phyloP scores from a whole-genome alignment of 495 filamentous ascomycete genomes.

The Recurvomyces mirabilis region DNA sequence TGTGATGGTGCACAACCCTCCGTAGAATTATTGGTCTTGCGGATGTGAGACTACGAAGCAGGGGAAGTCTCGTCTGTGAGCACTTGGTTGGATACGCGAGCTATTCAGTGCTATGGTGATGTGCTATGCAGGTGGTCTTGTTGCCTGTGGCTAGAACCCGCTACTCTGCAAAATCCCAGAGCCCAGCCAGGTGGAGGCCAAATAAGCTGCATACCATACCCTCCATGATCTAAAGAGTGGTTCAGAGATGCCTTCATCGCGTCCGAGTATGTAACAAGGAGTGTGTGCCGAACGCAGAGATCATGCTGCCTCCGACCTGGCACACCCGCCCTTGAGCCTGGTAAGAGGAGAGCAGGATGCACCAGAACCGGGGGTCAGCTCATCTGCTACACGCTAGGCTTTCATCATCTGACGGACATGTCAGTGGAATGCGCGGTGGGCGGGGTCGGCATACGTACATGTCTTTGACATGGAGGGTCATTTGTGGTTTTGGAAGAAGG shows the following conservation, averaged over 20 bases:
- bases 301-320: constrained; percentile 64
- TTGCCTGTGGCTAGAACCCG: too few relatives aligned
- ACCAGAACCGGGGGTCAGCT: constrained; percentile 53
- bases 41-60: too few relatives aligned
- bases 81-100: too few relatives aligned
- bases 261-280: constrained; percentile 94
- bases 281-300: constrained; percentile 97
- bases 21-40: too few relatives aligned
- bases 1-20: too few relatives aligned
- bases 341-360: constrained; percentile 66
- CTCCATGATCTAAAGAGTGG: constrained; percentile 39
- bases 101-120: too few relatives aligned
- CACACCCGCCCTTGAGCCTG: constrained; percentile 82
- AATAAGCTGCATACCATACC: too few relatives aligned
- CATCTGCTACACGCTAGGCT: constrained; percentile 92
- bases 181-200: too few relatives aligned
- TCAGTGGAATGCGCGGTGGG: not conserved
- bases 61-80: too few relatives aligned
- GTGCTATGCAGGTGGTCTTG: too few relatives aligned
- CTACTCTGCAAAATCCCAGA: too few relatives aligned
- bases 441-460: constrained; percentile 48
- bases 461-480: constrained; percentile 98
- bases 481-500: constrained; percentile 10
- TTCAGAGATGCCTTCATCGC: constrained; percentile 98
- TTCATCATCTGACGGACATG: constrained; percentile 77